Evolutionary conservation across 495 filamentous ascomycete genomes (phyloP), one percentile per base, ranked within the genome.

Genomic region (Trichoderma gamsii): DNA sequence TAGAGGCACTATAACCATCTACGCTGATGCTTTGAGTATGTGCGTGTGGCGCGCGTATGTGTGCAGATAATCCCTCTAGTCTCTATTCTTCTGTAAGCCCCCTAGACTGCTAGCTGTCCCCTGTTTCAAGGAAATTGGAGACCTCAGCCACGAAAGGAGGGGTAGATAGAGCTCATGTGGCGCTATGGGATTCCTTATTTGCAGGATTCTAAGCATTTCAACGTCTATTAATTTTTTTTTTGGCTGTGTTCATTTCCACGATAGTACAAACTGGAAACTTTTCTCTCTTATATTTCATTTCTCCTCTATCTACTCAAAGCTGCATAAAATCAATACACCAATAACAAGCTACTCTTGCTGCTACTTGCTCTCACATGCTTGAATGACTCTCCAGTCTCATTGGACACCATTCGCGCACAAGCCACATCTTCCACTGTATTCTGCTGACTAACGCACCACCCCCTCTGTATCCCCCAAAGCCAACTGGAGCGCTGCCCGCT

Each of bases 111-210:
- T 38, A 9, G 35, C 35, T 9, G 7, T 38, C 35, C 35, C 35
- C 35, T 29, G 16, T 13, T 27, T 61, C 25, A 13, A 7, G 51
- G 51, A 56, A 56, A 38, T 38, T 21, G 51, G 51, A 11, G n/a
- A n/a, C 27, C 11, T 8, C 56, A 38, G 56, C 56, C 56, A 61
- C 56, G 15, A 61, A 61, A 61, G 56, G 56, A 61, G 56, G 56
- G 56, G 56, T 61, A 4, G 49, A 18, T 21, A 21, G 21, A 49
- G n/a, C 21, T 59, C 11, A 25, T 32, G 56, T 61, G 56, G 23
- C 23, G 51, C 13, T 3, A 18, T 52, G 49, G 13, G 49, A 52
- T 7, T 7, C 2, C 49, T 13, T 3, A 15, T n/a, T 16, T 49
- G 18, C 44, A 15, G 13, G 29, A 29, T 29, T 29, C 29, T 49